A percentile compares a stretch with the other conserved stretches of the same genome.
Evolutionary conservation across 495 filamentous ascomycete genomes (phyloP).

Genomic region (Corynascus novoguineensis): DNA sequence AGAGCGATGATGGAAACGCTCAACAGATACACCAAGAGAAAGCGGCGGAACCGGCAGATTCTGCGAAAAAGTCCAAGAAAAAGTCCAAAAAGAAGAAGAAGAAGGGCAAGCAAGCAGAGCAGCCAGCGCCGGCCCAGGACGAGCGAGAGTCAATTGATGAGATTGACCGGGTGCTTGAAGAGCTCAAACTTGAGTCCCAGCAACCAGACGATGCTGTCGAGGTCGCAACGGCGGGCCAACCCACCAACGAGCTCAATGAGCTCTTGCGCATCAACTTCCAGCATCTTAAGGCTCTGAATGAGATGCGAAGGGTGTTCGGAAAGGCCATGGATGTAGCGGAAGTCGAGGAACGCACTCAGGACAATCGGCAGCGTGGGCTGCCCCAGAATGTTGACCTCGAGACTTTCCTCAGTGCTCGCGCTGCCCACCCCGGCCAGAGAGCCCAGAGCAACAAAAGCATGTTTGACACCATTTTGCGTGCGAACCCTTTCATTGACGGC

Average conservation of each 20-base stretch:
- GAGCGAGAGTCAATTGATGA: conserved; percentile 56
- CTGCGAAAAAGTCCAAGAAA: conserved; percentile 55
- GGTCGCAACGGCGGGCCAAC: conserved; percentile 1
- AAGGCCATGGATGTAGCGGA: conserved; percentile 63
- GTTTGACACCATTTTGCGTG: conserved; percentile 60
- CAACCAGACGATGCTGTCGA: conserved; percentile 3
- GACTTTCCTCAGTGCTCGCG: conserved; percentile 54
- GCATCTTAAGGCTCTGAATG: conserved; percentile 78
- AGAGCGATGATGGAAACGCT: conserved; percentile 35
- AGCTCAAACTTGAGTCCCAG: conserved; percentile 45
- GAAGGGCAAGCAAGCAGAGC: conserved; percentile 39
- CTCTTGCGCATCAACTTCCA: conserved; percentile 70
- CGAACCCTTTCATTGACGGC: conserved; percentile 80
- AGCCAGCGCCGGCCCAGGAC: conserved; percentile 14
- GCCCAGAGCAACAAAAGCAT: conserved; percentile 31
- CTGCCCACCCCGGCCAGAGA: conserved; percentile 51
- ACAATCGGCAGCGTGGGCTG: conserved; percentile 40
- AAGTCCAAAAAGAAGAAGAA: conserved; percentile 57
- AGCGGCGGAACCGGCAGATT: conserved; percentile 31
- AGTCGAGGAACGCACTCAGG: conserved; percentile 48
- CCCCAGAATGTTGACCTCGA: conserved; percentile 61
- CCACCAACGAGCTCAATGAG: conserved; percentile 38
- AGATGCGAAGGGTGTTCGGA: conserved; percentile 92
- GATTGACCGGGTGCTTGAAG: conserved; percentile 71
- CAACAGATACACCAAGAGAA: conserved; percentile 47